Base-by-base conservation (phyloP, 1,284 basidiomycete species). In the Trametes polyzona region DNA sequence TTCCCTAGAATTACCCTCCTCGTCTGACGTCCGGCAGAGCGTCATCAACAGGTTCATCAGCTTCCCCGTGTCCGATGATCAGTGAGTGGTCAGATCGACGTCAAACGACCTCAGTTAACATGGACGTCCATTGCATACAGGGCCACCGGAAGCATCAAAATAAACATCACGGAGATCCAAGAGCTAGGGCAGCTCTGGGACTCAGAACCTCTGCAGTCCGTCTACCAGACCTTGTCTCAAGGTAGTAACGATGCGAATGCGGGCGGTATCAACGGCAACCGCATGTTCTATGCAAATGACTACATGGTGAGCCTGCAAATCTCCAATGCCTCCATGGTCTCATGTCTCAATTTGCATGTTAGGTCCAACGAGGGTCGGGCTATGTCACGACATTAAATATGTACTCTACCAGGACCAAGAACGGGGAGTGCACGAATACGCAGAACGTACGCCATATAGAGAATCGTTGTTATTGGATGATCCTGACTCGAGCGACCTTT, bases 221-320 rank as follows among this genome's bases (percentile, higher is more conserved):
- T 82, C 11, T 75, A 77, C 32, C 65, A 71, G 8, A 73, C 67
- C 37, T 71, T 87, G 14, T 62, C 72, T 24, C 62, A 65, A 12
- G 72, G 72, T 36, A 72, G 73, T 3, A 65, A 66, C 2, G 76
- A 74, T 54, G 85, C 83, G n/a, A 88, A 88, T 62, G 77, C 78
- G 3, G 86, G 86, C 0, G 67, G 73, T n/a, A 65, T 90, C 23
- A 54, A 62, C 1, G 87, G 88, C 4, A 88, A 87, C 64, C 77
- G 80, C 30, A 82, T 83, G 76, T 90, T 90, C 69, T 89, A 79
- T 67, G 76, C 76, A 19, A 84, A 83, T 55, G 88, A 90, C 65
- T 88, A 87, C 65, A 86, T 88, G 84, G 86, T 83, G 59, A 14
- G 35, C 23, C 14, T 16, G 12, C 11, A 2, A 14, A n/a, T 17